phyloP scores from a whole-genome alignment of 768 basidiomycete genomes.

The Amanita molliuscula region DNA sequence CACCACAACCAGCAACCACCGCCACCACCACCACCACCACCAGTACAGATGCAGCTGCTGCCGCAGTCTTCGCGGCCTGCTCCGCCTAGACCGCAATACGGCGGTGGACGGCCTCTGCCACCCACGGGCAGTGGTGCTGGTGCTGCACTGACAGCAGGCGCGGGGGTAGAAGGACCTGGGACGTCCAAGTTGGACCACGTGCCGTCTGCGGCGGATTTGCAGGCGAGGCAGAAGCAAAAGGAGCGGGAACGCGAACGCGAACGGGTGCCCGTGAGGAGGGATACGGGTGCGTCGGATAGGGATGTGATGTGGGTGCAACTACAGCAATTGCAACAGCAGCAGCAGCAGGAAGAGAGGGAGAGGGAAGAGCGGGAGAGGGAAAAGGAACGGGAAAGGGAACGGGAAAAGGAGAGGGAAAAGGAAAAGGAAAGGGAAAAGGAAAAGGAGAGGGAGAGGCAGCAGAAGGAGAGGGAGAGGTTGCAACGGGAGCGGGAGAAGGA shows the following conservation, averaged over 20 bases:
- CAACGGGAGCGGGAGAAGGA: constrained; percentile 13
- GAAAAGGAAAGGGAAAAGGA: constrained; percentile 15
- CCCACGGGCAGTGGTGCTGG: constrained; percentile 29
- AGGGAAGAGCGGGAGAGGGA: constrained; percentile 7
- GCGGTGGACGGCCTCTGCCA: constrained; percentile 37
- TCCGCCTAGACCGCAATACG: constrained; percentile 56
- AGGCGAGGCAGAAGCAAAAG: constrained; percentile 50
- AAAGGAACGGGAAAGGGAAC: constrained; percentile 6
- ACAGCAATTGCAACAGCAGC: constrained; percentile 10
- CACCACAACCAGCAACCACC: background rate
- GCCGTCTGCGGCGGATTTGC: constrained; percentile 56
- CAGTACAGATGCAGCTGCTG: background rate
- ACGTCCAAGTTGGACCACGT: constrained; percentile 36
- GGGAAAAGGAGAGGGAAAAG: constrained; percentile 12
- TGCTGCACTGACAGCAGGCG: too few species aligned
- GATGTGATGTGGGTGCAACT: constrained; percentile 21
- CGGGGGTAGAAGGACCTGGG: background rate
- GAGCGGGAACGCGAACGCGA: constrained; percentile 30
- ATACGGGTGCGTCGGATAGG: constrained; percentile 23
- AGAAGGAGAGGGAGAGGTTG: constrained; percentile 18
- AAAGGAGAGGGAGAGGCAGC: constrained; percentile 22
- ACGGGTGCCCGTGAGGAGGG: constrained; percentile 36
- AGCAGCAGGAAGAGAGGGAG: background rate
- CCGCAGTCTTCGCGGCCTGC: constrained; percentile 45
- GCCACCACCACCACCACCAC: background rate